Evolutionary conservation across 805 yeast genomes (phyloP).

Genomic region (Tetrapisispora arboricola): DNA sequence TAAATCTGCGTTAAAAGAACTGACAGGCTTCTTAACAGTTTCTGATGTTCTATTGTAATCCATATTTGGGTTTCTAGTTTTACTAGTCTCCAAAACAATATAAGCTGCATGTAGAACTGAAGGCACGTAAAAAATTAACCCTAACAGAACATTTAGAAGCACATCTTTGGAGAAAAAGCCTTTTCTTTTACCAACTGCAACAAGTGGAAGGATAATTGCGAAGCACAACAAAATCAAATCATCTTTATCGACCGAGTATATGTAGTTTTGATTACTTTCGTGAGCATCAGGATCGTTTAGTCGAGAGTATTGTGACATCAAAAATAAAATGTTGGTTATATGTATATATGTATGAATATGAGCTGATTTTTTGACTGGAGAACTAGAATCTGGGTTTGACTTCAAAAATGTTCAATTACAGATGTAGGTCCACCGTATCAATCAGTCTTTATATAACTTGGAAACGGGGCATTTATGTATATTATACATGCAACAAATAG

Average conservation of each 20-base stretch:
- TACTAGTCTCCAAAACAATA: conserved; percentile 34
- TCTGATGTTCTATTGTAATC: background rate
- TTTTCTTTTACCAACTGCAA: conserved; percentile 59
- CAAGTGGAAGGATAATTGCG: conserved; percentile 62
- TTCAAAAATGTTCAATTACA: too few species aligned
- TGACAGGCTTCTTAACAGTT: background rate
- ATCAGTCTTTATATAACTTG: too few species aligned
- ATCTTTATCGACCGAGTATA: conserved; percentile 1
- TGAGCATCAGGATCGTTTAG: background rate
- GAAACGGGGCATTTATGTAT: too few species aligned
- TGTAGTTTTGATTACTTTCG: background rate
- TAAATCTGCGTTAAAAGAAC: background rate
- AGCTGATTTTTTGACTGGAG: too few species aligned
- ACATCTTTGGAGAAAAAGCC: conserved; percentile 36
- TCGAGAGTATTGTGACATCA: background rate
- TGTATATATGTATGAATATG: too few species aligned
- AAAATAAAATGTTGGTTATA: too few species aligned
- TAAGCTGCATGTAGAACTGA: conserved; percentile 62
- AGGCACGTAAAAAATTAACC: conserved; percentile 56
- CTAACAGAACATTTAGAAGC: conserved; percentile 49
- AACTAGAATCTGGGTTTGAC: too few species aligned
- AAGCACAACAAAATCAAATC: conserved; percentile 61
- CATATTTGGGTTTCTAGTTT: background rate
- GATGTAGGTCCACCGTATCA: too few species aligned
- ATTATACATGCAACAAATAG: too few species aligned